Base-by-base conservation (phyloP, 139 green algal genomes). In the Monoraphidium neglectum region DNA sequence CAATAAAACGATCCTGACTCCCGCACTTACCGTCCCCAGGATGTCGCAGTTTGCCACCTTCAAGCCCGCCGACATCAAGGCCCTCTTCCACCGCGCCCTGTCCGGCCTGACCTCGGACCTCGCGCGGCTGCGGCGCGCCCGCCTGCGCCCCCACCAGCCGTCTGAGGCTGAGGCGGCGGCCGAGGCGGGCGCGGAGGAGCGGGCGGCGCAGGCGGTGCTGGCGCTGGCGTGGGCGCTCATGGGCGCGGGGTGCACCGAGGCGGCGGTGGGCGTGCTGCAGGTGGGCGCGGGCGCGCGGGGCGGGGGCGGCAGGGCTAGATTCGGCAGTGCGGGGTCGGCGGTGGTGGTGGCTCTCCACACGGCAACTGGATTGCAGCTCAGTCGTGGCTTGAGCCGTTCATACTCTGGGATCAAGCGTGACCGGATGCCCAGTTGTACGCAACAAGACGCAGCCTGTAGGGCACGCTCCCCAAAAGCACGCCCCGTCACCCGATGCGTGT, bases 201-300 rank as follows among this genome's bases (percentile, higher is more conserved):
- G 68, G 72, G 32, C 68, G 47, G 77, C 66, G 54, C 40, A 65
- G 62, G 69, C 79, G 74, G 37, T 85, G 61, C 53, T 82, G 61
- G 74, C 23, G 62, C 60, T 79, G 74, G 37, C 91, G 46, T 56
- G 71, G 54, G 46, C 49, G 23, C 83, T 89, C 60, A 56, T 93
- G 57, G 67, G 86, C 28, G 73, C 80, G 1, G 89, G 91, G 8
- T 69, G 87, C 74, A 87, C 51, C 0, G 90, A 96, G 80, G 74
- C 53, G 26, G 91, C 75, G 2, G 67, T 96, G 24, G 88, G 74
- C 1, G 72, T 77, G 28, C 46, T 93, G 13, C 86, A 90, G 72
- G 72, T 77, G 15, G 12, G 38, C 40, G 10, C 53, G 23, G 28
- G 61, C 43, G 54, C 54, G 21, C 54, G 21, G 43, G 43, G 43